A percentile compares a stretch with the other conserved stretches of the same genome.
Evolutionary conservation across 2,329 filamentous ascomycete species (phyloP).

Genomic region (Pseudonectria buxi): DNA sequence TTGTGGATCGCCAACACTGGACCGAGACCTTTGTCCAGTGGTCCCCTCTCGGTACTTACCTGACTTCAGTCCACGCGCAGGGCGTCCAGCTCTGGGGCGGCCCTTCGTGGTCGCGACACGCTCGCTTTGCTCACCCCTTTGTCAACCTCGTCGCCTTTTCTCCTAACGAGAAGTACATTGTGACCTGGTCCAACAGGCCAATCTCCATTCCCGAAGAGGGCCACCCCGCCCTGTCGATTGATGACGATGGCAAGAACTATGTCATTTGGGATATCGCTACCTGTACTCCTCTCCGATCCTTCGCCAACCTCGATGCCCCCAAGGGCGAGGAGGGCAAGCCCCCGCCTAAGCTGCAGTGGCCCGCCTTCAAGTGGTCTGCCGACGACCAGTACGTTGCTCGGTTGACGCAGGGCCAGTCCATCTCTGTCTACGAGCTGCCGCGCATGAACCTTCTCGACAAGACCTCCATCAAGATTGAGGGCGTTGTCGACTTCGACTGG

Average conservation of each 20-base stretch:
- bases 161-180: conserved; percentile 83
- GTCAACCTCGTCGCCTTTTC: conserved; percentile 97
- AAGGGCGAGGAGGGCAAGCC: conserved; percentile 54
- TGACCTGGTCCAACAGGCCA: conserved; percentile 92
- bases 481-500: conserved; percentile 97
- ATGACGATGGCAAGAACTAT: conserved; percentile 99
- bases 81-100: conserved; percentile 98
- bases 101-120: conserved; percentile 78
- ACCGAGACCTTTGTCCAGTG: conserved; percentile 97
- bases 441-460: conserved; percentile 87
- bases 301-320: conserved; percentile 79
- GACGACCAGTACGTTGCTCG: conserved; percentile 96
- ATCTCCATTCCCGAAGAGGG: conserved; percentile 86
- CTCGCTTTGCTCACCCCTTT: conserved; percentile 88
- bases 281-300: conserved; percentile 82
- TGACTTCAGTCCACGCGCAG: conserved; percentile 91
- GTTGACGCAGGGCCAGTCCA: conserved; percentile 78
- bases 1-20: conserved; percentile 93
- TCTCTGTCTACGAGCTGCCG: conserved; percentile 85
- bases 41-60: conserved; percentile 90
- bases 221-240: conserved; percentile 74
- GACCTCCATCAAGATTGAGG: conserved; percentile 90
- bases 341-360: conserved; percentile 88
- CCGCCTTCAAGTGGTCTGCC: conserved; percentile 98
- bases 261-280: conserved; percentile 97